These are phyloP conservation scores for Thinopyrum elongatum DNA, from an alignment of 176 grass and related monocot genomes.

Conservation along the genomic window DNA sequence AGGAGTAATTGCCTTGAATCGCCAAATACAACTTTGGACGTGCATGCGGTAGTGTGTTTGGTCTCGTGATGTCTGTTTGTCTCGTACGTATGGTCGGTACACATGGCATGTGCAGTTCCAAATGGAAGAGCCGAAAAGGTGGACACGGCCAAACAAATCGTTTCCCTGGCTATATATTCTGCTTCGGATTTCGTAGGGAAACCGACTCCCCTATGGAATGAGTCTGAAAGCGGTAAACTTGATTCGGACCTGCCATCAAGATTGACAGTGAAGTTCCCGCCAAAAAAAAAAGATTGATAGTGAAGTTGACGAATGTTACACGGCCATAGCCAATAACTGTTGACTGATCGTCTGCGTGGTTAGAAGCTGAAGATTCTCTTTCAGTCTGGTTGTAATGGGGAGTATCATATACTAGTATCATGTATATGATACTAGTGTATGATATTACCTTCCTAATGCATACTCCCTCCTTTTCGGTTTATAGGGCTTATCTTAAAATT, in stretches of 20 bases:
- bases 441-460: too few relatives aligned
- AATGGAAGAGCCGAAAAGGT: background rate
- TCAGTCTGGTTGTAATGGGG: too few relatives aligned
- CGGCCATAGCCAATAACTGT: background rate
- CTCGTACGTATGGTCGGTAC: background rate
- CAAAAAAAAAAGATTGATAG: background rate
- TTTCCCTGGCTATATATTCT: background rate
- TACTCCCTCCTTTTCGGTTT: too few relatives aligned
- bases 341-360: background rate
- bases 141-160: conserved; percentile 5
- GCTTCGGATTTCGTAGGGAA: background rate
- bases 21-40: background rate
- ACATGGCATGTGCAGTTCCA: conserved; percentile 7
- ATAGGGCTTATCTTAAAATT: too few relatives aligned
- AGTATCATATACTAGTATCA: too few relatives aligned
- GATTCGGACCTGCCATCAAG: background rate
- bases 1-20: too few relatives aligned
- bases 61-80: background rate
- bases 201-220: background rate
- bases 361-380: background rate
- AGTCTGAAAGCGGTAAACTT: background rate
- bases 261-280: background rate
- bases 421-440: too few relatives aligned
- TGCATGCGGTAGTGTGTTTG: background rate
- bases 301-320: conserved; percentile 6